phyloP scores from a whole-genome alignment of 805 yeast species.

The Zygotorulaspora sp. region DNA sequence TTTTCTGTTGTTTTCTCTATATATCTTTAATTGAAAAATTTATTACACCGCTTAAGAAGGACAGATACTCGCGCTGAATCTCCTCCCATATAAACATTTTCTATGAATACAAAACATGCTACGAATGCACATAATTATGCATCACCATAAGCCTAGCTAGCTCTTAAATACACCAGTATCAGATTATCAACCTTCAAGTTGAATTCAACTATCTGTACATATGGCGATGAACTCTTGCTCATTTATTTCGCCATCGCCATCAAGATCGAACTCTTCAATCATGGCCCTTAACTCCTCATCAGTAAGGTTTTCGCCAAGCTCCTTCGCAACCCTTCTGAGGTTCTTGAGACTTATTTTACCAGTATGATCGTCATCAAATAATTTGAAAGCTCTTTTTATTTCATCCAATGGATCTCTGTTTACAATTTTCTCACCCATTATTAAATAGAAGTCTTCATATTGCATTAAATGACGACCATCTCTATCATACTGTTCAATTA shows the following conservation, averaged over 20 bases:
- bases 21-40: constrained; percentile 29
- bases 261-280: constrained; percentile 96
- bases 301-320: constrained; percentile 82
- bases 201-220: constrained; percentile 59
- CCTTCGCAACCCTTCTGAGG: constrained; percentile 84
- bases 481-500: constrained; percentile 76
- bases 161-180: background rate
- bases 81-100: too few species aligned
- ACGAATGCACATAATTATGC: too few species aligned
- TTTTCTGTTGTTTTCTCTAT: constrained; percentile 45
- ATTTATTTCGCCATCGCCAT: constrained; percentile 91
- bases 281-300: constrained; percentile 93
- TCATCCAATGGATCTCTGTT: constrained; percentile 92
- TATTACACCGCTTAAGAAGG: background rate
- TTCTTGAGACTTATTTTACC: constrained; percentile 82
- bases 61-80: too few species aligned
- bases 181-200: background rate
- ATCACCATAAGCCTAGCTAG: background rate
- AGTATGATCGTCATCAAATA: constrained; percentile 83
- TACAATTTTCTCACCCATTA: constrained; percentile 74
- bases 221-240: constrained; percentile 88
- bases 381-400: constrained; percentile 78
- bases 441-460: constrained; percentile 70
- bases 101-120: too few species aligned
- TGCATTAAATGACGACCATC: constrained; percentile 68